A percentile compares a stretch with the other conserved stretches of the same genome.
phyloP scores from a whole-genome alignment of 352 stramenopile species.

The Phytophthora sojae region DNA sequence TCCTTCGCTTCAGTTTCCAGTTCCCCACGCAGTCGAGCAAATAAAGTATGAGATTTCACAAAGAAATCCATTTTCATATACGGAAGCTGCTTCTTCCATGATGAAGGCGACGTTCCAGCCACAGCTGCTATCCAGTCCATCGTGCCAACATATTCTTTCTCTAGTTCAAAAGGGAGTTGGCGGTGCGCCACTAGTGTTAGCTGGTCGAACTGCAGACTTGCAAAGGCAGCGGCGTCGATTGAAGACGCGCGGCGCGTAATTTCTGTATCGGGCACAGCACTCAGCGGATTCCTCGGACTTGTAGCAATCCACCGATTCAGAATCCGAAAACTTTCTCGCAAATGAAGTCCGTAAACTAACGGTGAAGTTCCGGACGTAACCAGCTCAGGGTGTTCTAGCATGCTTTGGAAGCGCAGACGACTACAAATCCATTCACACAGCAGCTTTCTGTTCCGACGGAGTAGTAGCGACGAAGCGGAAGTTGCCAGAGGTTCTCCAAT shows the following conservation, averaged over 20 bases:
- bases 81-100: slow-evolving; percentile 25
- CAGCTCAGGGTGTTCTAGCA: slow-evolving; percentile 62
- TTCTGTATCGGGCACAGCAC: slow-evolving; percentile 23
- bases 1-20: slow-evolving; percentile 38
- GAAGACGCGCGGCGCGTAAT: slow-evolving; percentile 34
- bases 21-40: slow-evolving; percentile 48
- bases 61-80: slow-evolving; percentile 54
- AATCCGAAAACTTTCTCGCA: slow-evolving; percentile 59
- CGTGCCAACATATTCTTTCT: slow-evolving; percentile 43
- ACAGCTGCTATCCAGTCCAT: slow-evolving; percentile 43
- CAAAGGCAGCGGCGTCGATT: slow-evolving; percentile 49
- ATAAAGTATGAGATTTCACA: slow-evolving; percentile 44
- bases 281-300: slow-evolving; percentile 55
- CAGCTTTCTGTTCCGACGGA: slow-evolving; percentile 46
- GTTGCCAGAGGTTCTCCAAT: not conserved
- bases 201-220: slow-evolving; percentile 66
- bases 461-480: slow-evolving; percentile 40
- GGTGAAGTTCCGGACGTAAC: slow-evolving; percentile 46
- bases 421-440: slow-evolving; percentile 65
- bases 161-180: slow-evolving; percentile 35
- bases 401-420: slow-evolving; percentile 62
- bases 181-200: slow-evolving; percentile 48
- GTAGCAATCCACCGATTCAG: slow-evolving; percentile 66
- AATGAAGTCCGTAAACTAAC: slow-evolving; percentile 47
- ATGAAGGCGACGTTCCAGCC: not conserved